Conservation (phyloP, 2,329 filamentous ascomycete species). For the Escovopsis sp. region DNA sequence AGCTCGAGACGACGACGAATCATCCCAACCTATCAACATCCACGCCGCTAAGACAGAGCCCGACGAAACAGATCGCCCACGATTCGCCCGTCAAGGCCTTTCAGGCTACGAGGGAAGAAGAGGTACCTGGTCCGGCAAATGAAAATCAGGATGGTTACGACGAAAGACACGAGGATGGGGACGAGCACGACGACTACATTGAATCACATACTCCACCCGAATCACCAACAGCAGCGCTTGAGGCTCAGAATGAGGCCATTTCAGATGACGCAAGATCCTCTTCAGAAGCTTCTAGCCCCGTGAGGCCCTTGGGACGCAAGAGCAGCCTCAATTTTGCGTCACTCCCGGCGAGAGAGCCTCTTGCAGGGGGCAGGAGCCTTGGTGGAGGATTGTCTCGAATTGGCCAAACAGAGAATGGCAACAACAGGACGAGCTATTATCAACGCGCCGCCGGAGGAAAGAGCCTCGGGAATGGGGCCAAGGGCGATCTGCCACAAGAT, state of each 20-base stretch:
- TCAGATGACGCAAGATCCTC: conserved; percentile 35
- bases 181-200: conserved; percentile 3
- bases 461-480: conserved; percentile 42
- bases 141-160: conserved; percentile 1
- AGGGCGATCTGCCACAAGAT: conserved; percentile 29
- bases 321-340: conserved; percentile 93
- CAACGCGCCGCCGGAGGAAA: conserved; percentile 59
- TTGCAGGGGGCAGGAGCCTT: conserved; percentile 72
- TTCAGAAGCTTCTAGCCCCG: conserved; percentile 59
- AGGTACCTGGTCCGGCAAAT: conserved; percentile 8
- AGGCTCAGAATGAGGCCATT: not conserved
- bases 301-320: conserved; percentile 68
- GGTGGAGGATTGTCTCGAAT: conserved; percentile 58
- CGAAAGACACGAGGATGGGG: conserved; percentile 3
- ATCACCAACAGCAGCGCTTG: not conserved
- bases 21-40: conserved; percentile 7
- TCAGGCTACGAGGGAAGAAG: conserved; percentile 30
- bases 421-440: conserved; percentile 61
- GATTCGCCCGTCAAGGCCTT: conserved; percentile 24
- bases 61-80: conserved; percentile 13
- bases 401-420: conserved; percentile 59
- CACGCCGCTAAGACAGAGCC: conserved; percentile 10
- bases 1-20: conserved; percentile 8
- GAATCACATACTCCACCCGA: not conserved
- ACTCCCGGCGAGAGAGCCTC: conserved; percentile 76